Evolutionary conservation across 768 basidiomycete species (phyloP), one percentile per base, ranked within the genome.

Genomic region (Gymnopilus junonius): DNA sequence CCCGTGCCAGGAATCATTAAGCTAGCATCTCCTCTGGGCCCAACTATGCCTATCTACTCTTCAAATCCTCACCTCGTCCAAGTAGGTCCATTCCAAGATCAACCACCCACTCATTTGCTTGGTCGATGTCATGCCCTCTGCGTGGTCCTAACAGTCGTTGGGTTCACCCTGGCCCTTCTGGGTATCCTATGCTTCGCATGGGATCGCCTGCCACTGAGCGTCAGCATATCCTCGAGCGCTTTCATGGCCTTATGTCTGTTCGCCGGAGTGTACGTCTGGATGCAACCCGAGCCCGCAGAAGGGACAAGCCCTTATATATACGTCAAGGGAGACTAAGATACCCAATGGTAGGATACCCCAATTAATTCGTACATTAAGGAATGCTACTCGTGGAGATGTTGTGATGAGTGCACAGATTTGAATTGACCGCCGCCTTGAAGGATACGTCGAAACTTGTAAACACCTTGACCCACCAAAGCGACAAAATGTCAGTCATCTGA

Each of bases 141-240:
- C 64, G 81, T 87, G 56, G 63, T 73, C 60, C 69, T 85, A 6
- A 75, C 86, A 12, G 72, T 76, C 8, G 39, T 77, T 31, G 86
- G 87, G 21, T 88, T 88, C 66, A 65, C 77, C 11, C 74, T 88
- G 17, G 82, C 82, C 2, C 73, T 87, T 25, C 66, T 75, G 10
- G 87, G 87, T 0, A 80, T 86, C 54, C 5, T 85, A 4, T 80
- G 80, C 65, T 85, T 81, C 62, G 76, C 82, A 2, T 88, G 86
- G 86, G 77, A 80, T 11, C 67, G 71, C 23, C 79, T 86, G 59
- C 77, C 85, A 1, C 62, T 32, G 4, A 80, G 77, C 55, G 85
- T 83, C 7, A 77, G 82, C 54, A 69, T 84, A 42, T 81, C 83
- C 45, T 75, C 80, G 17, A 79, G 76, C 20, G 58, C 62, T 6